A percentile compares a stretch with the other conserved stretches of the same genome.
Evolutionary conservation across 768 basidiomycete species (phyloP).

Genomic region (Gloeopeniophorella convolvens): DNA sequence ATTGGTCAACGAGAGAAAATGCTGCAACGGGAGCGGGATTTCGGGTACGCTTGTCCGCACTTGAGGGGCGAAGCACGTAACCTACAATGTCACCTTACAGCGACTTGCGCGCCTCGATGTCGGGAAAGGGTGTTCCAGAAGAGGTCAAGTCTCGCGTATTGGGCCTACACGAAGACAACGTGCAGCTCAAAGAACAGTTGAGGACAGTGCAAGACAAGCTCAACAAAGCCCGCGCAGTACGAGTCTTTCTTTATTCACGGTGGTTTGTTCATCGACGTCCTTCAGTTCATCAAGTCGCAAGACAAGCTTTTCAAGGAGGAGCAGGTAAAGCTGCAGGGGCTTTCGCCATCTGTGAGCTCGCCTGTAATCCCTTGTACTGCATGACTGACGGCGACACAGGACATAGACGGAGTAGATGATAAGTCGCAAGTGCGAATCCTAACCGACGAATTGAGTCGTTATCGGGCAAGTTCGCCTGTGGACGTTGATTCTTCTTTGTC

Average conservation of each 20-base stretch:
- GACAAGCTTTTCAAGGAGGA: constrained; percentile 85
- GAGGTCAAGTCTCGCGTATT: constrained; percentile 73
- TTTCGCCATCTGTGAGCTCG: constrained; percentile 38
- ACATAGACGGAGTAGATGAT: constrained; percentile 64
- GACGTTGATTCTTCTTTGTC: background rate
- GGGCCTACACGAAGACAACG: constrained; percentile 70
- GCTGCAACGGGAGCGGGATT: constrained; percentile 80
- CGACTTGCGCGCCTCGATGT: constrained; percentile 68
- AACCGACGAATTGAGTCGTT: constrained; percentile 42
- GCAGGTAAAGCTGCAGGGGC: constrained; percentile 49
- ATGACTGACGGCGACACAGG: constrained; percentile 27
- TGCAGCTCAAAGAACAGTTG: constrained; percentile 59
- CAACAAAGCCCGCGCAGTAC: constrained; percentile 67
- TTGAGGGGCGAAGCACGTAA: background rate
- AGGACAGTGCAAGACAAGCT: constrained; percentile 74
- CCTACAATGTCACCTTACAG: constrained; percentile 31
- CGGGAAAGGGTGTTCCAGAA: constrained; percentile 75
- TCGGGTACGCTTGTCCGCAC: constrained; percentile 54
- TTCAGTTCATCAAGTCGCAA: constrained; percentile 86
- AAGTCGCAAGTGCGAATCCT: constrained; percentile 59
- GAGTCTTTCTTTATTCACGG: constrained; percentile 9
- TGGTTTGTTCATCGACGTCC: background rate
- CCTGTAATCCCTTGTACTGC: background rate
- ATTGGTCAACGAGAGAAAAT: constrained; percentile 83
- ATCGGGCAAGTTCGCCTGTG: constrained; percentile 24